phyloP scores from a whole-genome alignment of 192 early-diverging fungal species.

The Funneliformis geosporum region DNA sequence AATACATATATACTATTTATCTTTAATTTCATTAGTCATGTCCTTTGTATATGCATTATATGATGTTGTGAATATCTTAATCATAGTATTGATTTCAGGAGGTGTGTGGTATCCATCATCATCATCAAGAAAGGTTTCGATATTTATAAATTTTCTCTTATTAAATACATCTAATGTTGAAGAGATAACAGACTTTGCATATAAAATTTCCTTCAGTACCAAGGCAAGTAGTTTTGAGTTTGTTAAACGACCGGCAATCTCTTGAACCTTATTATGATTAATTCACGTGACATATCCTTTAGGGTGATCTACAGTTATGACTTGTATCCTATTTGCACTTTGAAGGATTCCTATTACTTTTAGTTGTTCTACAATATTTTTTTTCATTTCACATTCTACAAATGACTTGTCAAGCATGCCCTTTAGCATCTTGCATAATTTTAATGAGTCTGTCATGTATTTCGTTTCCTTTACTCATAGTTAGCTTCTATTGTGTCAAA shows the following conservation, averaged over 20 bases:
- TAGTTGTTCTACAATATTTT: background rate
- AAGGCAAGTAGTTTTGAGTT: constrained; percentile 16
- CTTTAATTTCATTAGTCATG: no score
- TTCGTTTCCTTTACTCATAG: background rate
- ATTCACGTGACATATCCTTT: constrained; percentile 7
- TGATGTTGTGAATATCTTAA: no score
- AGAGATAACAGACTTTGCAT: constrained; percentile 1
- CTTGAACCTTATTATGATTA: background rate
- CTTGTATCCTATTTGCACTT: constrained; percentile 6
- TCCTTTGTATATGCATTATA: no score
- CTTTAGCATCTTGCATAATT: constrained; percentile 17
- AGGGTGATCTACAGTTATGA: constrained; percentile 11
- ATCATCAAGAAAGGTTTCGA: constrained; percentile 4
- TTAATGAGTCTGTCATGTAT: background rate
- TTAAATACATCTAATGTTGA: constrained; percentile 1
- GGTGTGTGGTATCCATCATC: no score
- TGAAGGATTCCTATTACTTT: constrained; percentile 12
- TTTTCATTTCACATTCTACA: constrained; percentile 3
- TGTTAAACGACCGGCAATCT: background rate
- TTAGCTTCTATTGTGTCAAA: background rate
- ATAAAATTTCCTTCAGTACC: constrained; percentile 11
- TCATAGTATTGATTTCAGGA: no score
- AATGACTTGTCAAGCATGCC: background rate
- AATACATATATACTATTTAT: no score
- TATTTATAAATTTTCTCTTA: background rate